Evolutionary conservation across 2,329 filamentous ascomycete genomes (phyloP), one percentile per base, ranked within the genome.

Genomic region (Triangularia verruculosa): DNA sequence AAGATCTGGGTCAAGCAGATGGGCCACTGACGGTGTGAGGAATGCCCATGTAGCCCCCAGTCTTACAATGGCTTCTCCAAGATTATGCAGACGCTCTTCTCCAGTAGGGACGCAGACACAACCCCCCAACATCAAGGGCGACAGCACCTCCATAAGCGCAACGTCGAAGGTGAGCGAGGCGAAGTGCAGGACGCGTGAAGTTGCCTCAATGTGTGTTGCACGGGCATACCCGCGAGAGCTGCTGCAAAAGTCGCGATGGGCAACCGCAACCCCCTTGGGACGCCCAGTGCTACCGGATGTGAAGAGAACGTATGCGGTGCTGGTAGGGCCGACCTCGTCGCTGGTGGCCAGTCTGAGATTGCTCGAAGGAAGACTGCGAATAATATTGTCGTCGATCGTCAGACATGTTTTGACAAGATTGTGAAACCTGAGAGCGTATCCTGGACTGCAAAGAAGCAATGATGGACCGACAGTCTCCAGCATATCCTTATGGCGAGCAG

Each of bases 71-170:
- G 72, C 73, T 7, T 68, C 71, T 5, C 72, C 69, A 6, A 79
- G 67, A 62, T 78, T 71, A 56, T 78, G 77, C 39, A 78, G 70
- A 1, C 77, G 73, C 13, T 78, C 73, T 15, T 76, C 70, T 27
- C 78, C 77, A 1, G 74, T 77, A 1, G 77, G 76, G 6, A 79
- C 73, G 59, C 78, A 79, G 1, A 79, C 72, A 51, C 74, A 76
- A 0, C 62, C 61, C 0, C 68, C 62, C 20, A 68, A 27, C 4
- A 66, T 69, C 13, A 73, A 64, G 3, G 72, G 55, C 1, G 67
- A 61, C 2, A 71, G 20, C 2, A 74, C 68, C 24, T 68, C 65
- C 27, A 67, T 65, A 13, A 72, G 69, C 15, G 75, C 70, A 0
- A 65, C 69, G 43, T 75, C 73, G 8, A 68, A 71, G 3, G 65